Evolutionary conservation across 345 rosid genomes (phyloP), one percentile per base, ranked within the genome.

Genomic region (Theobroma cacao): DNA sequence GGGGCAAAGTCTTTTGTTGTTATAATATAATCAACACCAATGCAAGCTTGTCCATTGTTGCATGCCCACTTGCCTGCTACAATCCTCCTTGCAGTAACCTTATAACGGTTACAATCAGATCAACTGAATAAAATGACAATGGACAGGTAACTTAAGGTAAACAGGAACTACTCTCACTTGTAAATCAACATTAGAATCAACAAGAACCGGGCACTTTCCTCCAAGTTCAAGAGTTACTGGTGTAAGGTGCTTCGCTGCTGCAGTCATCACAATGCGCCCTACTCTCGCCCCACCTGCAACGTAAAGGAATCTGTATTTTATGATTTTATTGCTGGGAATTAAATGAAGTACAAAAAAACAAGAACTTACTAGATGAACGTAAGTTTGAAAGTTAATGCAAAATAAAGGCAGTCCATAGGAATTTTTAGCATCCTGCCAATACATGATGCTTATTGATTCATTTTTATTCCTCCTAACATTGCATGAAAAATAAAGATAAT

Each of bases 171-270:
- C n/a, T 72, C 71, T 73, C 87, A 96, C 98, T 80, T 94, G 83
- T 79, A 94, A 81, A 83, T 97, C 78, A 77, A 91, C 80, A 74
- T 81, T 87, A 0, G 95, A 88, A 89, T 94, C 99, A 75, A 97
- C 84, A 47, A 97, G 88, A 78, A 86, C 98, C 10, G 99, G 98
- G 81, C 86, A 87, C 82, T 97, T 97, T 80, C 99, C 98, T 80
- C 99, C 99, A 48, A 97, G 98, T 88, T 97, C 99, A 80, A 97
- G 83, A 45, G 88, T 64, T 76, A 97, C 98, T 0, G 99, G 99
- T 56, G 98, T 97, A 24, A 97, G 97, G 88, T 97, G 90, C 86
- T 90, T 97, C 1, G 98, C 98, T 65, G 99, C 99, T 82, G 99
- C 98, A 14, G 94, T 78, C 99, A 97, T 91, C 80, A 97, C 90